Conservation (phyloP, 2,329 filamentous ascomycete species). For the Fusarium pseudograminearum region DNA sequence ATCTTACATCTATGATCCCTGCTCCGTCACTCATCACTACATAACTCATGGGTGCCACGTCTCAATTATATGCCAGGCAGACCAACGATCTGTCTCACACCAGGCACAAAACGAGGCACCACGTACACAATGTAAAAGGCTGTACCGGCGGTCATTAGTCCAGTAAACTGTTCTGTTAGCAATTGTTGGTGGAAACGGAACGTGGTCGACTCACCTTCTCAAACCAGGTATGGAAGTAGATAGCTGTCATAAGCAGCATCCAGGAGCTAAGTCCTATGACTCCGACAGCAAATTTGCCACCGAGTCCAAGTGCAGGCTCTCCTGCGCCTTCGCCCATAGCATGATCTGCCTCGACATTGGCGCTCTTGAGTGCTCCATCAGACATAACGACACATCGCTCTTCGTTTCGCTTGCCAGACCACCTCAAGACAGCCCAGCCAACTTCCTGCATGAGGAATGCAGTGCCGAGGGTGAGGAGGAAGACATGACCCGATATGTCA, state of each 20-base stretch:
- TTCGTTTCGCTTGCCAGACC: slow-evolving; percentile 61
- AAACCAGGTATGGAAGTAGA: slow-evolving; percentile 98
- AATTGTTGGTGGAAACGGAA: neutral
- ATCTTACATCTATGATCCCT: slow-evolving; percentile 17
- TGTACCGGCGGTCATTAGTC: slow-evolving; percentile 61
- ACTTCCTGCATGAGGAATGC: slow-evolving; percentile 86
- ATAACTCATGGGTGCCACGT: slow-evolving; percentile 18
- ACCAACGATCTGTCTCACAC: slow-evolving; percentile 59
- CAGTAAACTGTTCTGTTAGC: slow-evolving; percentile 62
- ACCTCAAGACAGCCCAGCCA: slow-evolving; percentile 66
- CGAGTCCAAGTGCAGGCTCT: slow-evolving; percentile 56
- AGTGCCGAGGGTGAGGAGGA: slow-evolving; percentile 87
- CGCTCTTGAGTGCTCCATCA: slow-evolving; percentile 74
- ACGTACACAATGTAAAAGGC: slow-evolving; percentile 65
- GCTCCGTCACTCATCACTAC: slow-evolving; percentile 22
- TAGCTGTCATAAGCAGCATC: slow-evolving; percentile 99
- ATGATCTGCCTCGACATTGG: slow-evolving; percentile 60
- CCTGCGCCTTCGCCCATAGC: slow-evolving; percentile 43
- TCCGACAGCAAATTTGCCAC: slow-evolving; percentile 67
- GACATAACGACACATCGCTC: slow-evolving; percentile 74
- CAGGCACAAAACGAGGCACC: slow-evolving; percentile 64
- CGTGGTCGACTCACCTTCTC: slow-evolving; percentile 79
- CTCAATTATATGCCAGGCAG: slow-evolving; percentile 62
- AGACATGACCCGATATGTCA: slow-evolving; percentile 96
- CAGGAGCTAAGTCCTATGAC: slow-evolving; percentile 83